Percentiles rank a stretch among this genome's conserved stretches.
These are phyloP conservation scores for Eleusine indica DNA, from an alignment of 176 grass and related monocot genomes.

Conservation along the genomic window DNA sequence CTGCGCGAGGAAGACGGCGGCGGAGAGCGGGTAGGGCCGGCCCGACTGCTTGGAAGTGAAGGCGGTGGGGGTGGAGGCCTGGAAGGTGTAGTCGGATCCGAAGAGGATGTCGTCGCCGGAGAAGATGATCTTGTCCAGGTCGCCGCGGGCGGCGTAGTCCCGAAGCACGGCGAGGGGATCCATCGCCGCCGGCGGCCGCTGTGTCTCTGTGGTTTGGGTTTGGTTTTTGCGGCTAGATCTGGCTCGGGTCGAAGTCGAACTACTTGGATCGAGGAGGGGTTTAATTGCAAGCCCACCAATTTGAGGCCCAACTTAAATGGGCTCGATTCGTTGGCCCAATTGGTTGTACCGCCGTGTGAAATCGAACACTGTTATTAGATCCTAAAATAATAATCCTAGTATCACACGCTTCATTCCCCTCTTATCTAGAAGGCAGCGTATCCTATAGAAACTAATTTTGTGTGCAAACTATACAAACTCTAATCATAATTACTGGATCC, in stretches of 20 bases:
- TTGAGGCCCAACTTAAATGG: not conserved
- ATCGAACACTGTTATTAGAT: too few relatives aligned
- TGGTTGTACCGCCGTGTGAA: too few relatives aligned
- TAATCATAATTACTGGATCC: too few relatives aligned
- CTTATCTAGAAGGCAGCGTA: too few relatives aligned
- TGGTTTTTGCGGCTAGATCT: not conserved
- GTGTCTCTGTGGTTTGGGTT: not conserved
- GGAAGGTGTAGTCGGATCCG: conserved; percentile 82
- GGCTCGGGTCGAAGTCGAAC: not conserved
- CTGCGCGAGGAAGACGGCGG: conserved; percentile 86
- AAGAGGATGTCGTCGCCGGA: conserved; percentile 76
- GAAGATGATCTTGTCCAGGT: conserved; percentile 71
- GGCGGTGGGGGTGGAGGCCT: conserved; percentile 57
- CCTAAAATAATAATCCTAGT: too few relatives aligned
- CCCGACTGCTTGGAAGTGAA: conserved; percentile 83
- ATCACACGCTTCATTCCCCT: too few relatives aligned
- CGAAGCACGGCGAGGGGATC: conserved; percentile 87
- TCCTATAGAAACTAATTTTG: too few relatives aligned
- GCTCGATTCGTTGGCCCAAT: not conserved
- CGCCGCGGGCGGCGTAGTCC: conserved; percentile 73
- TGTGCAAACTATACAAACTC: too few relatives aligned
- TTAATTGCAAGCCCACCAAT: not conserved
- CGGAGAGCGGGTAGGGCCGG: conserved; percentile 73
- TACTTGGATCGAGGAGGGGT: not conserved
- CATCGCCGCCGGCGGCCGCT: conserved; percentile 39